These are phyloP conservation scores for Cucurbita pepo DNA, from an alignment of 306 rosid species.

Conservation along the genomic window DNA sequence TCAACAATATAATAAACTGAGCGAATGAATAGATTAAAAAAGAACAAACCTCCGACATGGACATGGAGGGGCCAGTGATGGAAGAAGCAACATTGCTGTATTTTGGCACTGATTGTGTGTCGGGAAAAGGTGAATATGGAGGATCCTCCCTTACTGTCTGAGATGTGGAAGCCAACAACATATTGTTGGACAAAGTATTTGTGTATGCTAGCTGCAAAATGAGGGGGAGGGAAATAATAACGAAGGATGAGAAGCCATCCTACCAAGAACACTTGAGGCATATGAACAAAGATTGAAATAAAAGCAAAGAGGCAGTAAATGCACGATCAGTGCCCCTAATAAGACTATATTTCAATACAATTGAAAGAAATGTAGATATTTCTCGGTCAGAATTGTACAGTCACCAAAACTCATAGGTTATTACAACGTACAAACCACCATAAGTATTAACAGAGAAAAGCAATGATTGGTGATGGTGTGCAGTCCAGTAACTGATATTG, in stretches of 20 bases:
- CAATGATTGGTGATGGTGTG: neutral
- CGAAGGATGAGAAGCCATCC: neutral
- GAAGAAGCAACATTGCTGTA: constrained; percentile 74
- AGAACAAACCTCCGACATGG: constrained; percentile 72
- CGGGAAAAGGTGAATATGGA: constrained; percentile 82
- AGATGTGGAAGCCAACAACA: constrained; percentile 55
- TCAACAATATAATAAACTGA: neutral
- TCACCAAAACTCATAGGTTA: neutral
- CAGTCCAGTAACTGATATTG: neutral
- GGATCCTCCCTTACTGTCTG: constrained; percentile 79
- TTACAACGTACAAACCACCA: neutral
- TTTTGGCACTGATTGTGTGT: constrained; percentile 65
- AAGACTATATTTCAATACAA: neutral
- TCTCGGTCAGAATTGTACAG: neutral
- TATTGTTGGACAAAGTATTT: constrained; percentile 65
- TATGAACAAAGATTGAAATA: neutral
- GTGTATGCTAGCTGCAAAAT: constrained; percentile 53
- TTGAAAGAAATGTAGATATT: neutral
- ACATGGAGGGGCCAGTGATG: constrained; percentile 59
- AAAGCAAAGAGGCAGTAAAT: neutral
- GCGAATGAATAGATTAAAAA: neutral
- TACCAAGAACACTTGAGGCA: neutral
- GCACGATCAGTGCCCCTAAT: neutral
- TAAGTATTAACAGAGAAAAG: neutral
- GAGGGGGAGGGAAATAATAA: neutral